Percentiles rank a stretch among this genome's conserved stretches.
These are phyloP conservation scores for Dioscorea alata DNA, from an alignment of 106 monocot genomes.

Conservation along the genomic window DNA sequence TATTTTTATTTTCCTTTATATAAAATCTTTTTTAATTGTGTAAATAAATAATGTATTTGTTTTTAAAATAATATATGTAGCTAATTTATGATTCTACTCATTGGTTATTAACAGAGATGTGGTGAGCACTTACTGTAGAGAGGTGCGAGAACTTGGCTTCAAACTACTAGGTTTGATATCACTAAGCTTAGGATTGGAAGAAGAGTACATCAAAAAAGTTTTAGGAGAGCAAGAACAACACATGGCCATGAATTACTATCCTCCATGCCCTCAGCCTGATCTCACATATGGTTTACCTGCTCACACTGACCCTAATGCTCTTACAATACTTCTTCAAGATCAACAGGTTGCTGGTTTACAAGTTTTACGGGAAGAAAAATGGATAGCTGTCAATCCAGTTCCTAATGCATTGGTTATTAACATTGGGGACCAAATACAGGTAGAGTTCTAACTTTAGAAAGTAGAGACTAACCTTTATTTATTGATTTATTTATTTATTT, in stretches of 20 bases:
- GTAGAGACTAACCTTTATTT: too few relatives aligned
- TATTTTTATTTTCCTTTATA: too few relatives aligned
- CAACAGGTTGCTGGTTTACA: constrained; percentile 60
- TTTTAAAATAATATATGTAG: too few relatives aligned
- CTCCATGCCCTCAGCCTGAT: constrained; percentile 77
- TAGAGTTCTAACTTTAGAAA: constrained; percentile 1
- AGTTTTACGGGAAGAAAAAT: constrained; percentile 46
- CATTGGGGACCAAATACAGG: constrained; percentile 90
- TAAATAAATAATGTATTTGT: too few relatives aligned
- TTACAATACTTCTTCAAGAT: constrained; percentile 88
- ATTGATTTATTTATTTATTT: too few relatives aligned
- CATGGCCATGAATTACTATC: constrained; percentile 96
- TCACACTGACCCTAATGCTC: constrained; percentile 85
- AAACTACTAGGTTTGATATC: constrained; percentile 58
- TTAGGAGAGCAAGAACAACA: constrained; percentile 91
- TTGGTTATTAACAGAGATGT: constrained; percentile 37
- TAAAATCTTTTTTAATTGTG: too few relatives aligned
- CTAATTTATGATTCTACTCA: too few relatives aligned
- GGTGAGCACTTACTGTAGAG: constrained; percentile 63
- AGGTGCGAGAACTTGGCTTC: constrained; percentile 67
- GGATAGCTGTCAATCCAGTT: constrained; percentile 59
- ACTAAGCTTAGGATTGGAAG: constrained; percentile 70
- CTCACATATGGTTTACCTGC: constrained; percentile 81
- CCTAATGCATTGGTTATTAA: constrained; percentile 85
- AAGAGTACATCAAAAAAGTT: constrained; percentile 45